Percentiles rank a stretch among this genome's conserved stretches.
Evolutionary conservation across 2,329 filamentous ascomycete genomes (phyloP).

Genomic region (Aureobasidium sp.): DNA sequence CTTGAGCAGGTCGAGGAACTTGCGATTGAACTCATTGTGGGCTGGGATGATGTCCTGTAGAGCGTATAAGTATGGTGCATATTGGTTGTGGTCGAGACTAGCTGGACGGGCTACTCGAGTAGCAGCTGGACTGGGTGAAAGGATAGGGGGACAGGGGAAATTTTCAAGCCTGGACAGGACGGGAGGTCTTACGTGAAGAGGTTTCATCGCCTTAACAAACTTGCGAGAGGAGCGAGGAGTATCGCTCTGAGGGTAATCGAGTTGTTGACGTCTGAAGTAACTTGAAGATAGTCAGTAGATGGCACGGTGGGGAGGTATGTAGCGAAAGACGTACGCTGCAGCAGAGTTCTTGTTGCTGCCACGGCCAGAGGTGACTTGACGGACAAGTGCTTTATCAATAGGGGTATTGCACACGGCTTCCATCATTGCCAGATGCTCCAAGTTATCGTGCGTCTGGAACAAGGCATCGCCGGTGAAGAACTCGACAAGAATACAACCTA

Average conservation of each 20-base stretch:
- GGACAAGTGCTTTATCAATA: slow-evolving; percentile 50
- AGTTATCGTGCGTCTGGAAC: slow-evolving; percentile 62
- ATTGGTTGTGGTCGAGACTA: slow-evolving; percentile 2
- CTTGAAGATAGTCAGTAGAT: slow-evolving; percentile 8
- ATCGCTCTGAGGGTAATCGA: slow-evolving; percentile 58
- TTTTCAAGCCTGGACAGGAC: neutral
- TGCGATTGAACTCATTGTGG: slow-evolving; percentile 53
- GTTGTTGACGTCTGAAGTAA: slow-evolving; percentile 38
- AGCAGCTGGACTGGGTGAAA: neutral
- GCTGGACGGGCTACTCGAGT: neutral
- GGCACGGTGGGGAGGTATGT: too few relatives aligned
- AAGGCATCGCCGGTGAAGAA: slow-evolving; percentile 63
- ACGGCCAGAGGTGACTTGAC: slow-evolving; percentile 44
- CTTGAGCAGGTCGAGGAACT: slow-evolving; percentile 56
- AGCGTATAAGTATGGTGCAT: slow-evolving; percentile 21
- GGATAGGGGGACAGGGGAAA: slow-evolving; percentile 9
- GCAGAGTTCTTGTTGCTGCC: slow-evolving; percentile 46
- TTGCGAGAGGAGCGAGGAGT: slow-evolving; percentile 58
- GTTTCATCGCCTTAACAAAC: slow-evolving; percentile 64
- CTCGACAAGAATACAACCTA: slow-evolving; percentile 61
- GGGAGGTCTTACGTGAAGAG: slow-evolving; percentile 44
- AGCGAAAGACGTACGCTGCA: slow-evolving; percentile 43
- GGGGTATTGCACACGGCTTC: slow-evolving; percentile 53
- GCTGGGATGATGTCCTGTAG: slow-evolving; percentile 56
- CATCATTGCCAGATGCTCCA: slow-evolving; percentile 65